A percentile compares a stretch with the other conserved stretches of the same genome.
Conservation (phyloP, 1,139 yeast species). For the Suhomyces bribrorum region DNA sequence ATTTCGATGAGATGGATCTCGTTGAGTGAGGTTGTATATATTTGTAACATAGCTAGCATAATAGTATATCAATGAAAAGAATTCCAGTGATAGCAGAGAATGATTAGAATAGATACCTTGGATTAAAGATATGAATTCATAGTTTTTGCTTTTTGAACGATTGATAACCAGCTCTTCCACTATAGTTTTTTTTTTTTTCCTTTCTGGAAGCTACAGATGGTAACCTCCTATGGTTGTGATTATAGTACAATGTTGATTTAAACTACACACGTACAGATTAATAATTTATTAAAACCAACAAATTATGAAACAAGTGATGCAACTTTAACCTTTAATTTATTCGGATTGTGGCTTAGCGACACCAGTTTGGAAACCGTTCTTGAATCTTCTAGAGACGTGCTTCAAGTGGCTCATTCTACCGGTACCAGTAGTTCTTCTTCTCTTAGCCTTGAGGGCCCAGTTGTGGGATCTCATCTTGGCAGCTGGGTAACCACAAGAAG, state of each 20-base stretch:
- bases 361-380: constrained; percentile 98
- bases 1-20: constrained; percentile 30
- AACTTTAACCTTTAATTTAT: constrained; percentile 24
- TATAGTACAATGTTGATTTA: constrained; percentile 8
- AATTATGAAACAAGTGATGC: constrained; percentile 15
- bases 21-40: constrained; percentile 1
- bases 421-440: constrained; percentile 99
- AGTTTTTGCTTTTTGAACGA: too few relatives aligned
- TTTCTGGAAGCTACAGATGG: not conserved
- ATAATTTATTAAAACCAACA: constrained; percentile 14
- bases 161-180: too few relatives aligned
- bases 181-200: not conserved
- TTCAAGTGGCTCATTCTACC: constrained; percentile 99
- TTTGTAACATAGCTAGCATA: not conserved
- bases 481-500: constrained; percentile 99
- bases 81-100: not conserved
- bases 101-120: not conserved
- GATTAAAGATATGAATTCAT: too few relatives aligned
- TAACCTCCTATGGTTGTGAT: too few relatives aligned
- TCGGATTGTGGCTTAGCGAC: constrained; percentile 60
- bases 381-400: constrained; percentile 96
- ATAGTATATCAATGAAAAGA: not conserved
- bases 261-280: constrained; percentile 12
- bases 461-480: constrained; percentile 98
- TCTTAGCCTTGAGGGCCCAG: constrained; percentile 99